Conservation (phyloP, 2,329 filamentous ascomycete genomes). For the Phoma sp. region DNA sequence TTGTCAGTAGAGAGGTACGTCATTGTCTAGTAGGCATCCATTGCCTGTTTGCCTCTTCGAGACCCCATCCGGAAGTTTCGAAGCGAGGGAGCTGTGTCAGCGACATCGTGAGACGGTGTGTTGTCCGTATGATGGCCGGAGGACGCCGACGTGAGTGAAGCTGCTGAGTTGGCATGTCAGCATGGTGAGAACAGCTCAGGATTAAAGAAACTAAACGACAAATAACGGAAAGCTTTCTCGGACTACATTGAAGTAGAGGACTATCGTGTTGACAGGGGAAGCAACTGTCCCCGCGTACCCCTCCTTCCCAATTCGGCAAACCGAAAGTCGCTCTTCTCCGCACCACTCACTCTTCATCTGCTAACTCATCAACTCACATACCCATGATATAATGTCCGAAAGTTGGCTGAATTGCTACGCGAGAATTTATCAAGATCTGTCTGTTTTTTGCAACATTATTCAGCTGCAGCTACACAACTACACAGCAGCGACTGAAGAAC, state of each 20-base stretch:
- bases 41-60: conserved; percentile 6
- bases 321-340: background rate
- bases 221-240: background rate
- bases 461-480: background rate
- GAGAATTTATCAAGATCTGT: too few relatives aligned
- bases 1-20: background rate
- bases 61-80: background rate
- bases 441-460: too few relatives aligned
- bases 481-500: too few relatives aligned
- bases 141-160: background rate
- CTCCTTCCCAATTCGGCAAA: background rate
- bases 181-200: background rate
- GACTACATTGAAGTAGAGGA: background rate
- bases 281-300: background rate
- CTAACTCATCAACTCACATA: too few relatives aligned
- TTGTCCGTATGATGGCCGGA: background rate
- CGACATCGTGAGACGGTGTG: background rate
- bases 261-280: too few relatives aligned
- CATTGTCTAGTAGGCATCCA: background rate
- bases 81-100: background rate
- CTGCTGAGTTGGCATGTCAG: background rate
- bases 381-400: too few relatives aligned
- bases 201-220: background rate
- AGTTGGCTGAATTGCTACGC: too few relatives aligned
- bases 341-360: background rate